Conservation (phyloP, 2,329 filamentous ascomycete genomes). For the Pseudogymnoascus sp. region DNA sequence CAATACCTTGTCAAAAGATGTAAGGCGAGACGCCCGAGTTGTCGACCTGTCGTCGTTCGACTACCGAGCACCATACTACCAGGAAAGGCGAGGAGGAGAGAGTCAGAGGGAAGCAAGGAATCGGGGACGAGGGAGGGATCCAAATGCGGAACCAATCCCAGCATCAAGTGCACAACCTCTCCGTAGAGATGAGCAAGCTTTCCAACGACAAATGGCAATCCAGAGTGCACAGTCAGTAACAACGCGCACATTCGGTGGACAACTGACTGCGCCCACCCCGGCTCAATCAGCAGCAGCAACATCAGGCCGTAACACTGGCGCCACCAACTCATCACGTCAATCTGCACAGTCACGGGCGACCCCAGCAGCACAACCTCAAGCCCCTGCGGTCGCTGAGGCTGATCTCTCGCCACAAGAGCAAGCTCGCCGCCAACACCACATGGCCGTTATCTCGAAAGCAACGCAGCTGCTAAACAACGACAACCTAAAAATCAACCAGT, state of each 20-base stretch:
- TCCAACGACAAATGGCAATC: conserved; percentile 85
- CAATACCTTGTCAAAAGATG: conserved; percentile 71
- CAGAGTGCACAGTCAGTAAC: conserved; percentile 78
- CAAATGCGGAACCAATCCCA: conserved; percentile 74
- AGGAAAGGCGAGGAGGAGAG: conserved; percentile 43
- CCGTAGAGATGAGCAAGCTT: conserved; percentile 80
- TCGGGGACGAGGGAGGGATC: conserved; percentile 67
- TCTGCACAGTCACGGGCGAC: conserved; percentile 8
- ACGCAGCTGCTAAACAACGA: conserved; percentile 74
- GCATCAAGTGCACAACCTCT: conserved; percentile 71
- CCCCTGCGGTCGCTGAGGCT: conserved; percentile 44
- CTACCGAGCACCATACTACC: conserved; percentile 63
- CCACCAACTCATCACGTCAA: not conserved
- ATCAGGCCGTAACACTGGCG: not conserved
- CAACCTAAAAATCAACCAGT: conserved; percentile 62
- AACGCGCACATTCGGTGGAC: conserved; percentile 75
- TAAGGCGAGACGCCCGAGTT: conserved; percentile 70
- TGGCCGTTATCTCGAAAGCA: conserved; percentile 79
- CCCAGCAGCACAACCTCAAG: conserved; percentile 24
- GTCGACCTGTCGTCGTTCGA: conserved; percentile 88
- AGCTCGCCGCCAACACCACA: conserved; percentile 71
- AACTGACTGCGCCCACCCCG: conserved; percentile 55
- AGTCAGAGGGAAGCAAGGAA: conserved; percentile 34
- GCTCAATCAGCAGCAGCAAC: conserved; percentile 23
- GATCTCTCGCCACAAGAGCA: conserved; percentile 67